Evolutionary conservation across 208 protist genomes (phyloP), one percentile per base, ranked within the genome.

Genomic region (Kentomonas sorsogonicus): DNA sequence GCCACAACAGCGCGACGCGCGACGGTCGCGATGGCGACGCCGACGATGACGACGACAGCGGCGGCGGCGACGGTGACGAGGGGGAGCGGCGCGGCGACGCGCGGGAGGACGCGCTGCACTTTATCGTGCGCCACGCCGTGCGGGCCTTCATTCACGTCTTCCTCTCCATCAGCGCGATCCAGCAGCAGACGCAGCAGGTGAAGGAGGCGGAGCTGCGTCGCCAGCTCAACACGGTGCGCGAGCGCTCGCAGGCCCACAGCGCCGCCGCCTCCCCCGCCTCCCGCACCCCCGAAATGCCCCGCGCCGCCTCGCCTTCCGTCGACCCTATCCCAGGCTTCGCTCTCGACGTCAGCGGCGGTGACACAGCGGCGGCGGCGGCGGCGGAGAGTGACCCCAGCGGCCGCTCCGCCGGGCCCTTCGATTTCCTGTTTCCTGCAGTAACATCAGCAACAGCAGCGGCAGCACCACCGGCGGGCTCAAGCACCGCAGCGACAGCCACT

Each of bases 121-220:
- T 68, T 44, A 43, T 65, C 16, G 63, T 69, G 26, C 53, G 59
- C 9, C 57, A 58, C 47, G 63, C 58, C 31, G 61, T 71, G 16
- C 64, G 60, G 29, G 63, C 69, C 64, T 81, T 75, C 59, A 73
- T 58, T 43, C 60, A 74, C 33, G 65, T 60, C 5, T 81, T 77
- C 33, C 48, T 81, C 3, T 70, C 65, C 38, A 72, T 76, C 41
- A 76, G 69, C 5, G 51, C 63, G 16, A 48, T 73, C 43, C 68
- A 81, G 44, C 68, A 72, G 38, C 69, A 72, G 54, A n/a, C n/a
- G n/a, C 57, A 75, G 41, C 62, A 74, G 44, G 29, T 25, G n/a
- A 43, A 62, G 47, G 53, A 55, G 9, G 43, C 34, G 45, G 53
- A 66, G 25, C 72, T 75, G 63, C 67, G 60, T 43, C 61, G 62